Percentiles rank a stretch among this genome's conserved stretches.
Conservation (phyloP, 73 alveolate species). For the Symbiodinium pilosum region DNA sequence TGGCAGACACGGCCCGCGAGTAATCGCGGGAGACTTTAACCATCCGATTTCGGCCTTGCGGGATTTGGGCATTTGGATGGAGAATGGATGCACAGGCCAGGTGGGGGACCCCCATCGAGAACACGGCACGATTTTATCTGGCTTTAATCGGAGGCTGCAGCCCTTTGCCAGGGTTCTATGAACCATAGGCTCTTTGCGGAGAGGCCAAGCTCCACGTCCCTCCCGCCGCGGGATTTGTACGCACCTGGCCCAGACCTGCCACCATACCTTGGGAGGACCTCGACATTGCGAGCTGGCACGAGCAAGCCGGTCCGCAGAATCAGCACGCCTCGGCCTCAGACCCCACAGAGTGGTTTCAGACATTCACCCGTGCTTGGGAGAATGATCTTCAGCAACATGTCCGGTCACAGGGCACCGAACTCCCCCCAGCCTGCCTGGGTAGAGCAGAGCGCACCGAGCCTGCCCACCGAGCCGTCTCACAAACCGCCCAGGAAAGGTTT, state of each 20-base stretch:
- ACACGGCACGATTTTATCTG: neutral
- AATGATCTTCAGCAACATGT: neutral
- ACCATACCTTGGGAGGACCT: no score
- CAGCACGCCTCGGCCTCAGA: neutral
- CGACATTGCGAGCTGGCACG: no score
- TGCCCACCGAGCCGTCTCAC: neutral
- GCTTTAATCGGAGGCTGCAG: neutral
- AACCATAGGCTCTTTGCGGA: neutral
- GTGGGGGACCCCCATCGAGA: neutral
- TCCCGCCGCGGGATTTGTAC: no score
- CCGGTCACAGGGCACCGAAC: neutral
- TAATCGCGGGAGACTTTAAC: neutral
- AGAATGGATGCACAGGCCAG: neutral
- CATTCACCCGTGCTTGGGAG: no score
- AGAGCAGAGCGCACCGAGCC: neutral
- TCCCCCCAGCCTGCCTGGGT: no score
- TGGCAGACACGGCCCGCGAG: neutral
- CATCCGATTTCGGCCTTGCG: no score
- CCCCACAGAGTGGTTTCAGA: no score
- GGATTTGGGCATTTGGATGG: neutral
- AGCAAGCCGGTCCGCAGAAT: no score
- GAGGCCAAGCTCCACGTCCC: no score
- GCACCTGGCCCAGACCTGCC: no score
- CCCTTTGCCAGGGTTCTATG: neutral
- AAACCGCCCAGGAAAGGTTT: neutral